These are phyloP conservation scores for Baudoinia panamericana DNA, from an alignment of 495 filamentous ascomycete genomes.

Conservation along the genomic window DNA sequence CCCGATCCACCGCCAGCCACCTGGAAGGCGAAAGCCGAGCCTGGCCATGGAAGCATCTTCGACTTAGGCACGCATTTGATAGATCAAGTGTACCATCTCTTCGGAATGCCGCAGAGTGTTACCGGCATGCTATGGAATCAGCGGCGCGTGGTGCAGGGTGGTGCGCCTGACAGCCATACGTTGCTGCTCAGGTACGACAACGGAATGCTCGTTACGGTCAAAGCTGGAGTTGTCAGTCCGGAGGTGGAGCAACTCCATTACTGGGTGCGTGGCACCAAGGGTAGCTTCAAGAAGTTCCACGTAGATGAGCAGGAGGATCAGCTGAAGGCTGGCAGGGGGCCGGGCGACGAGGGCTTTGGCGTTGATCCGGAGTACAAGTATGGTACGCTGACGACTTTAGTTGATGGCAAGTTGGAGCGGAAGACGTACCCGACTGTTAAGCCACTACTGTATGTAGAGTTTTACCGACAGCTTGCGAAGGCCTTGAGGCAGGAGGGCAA, in stretches of 20 bases:
- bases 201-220: slow-evolving; percentile 48
- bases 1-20: slow-evolving; percentile 36
- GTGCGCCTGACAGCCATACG: slow-evolving; percentile 57
- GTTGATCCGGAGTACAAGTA: slow-evolving; percentile 45
- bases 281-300: slow-evolving; percentile 67
- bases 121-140: slow-evolving; percentile 58
- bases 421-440: slow-evolving; percentile 45
- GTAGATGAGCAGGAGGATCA: slow-evolving; percentile 76
- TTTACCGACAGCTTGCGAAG: slow-evolving; percentile 57
- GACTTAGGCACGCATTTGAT: slow-evolving; percentile 78
- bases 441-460: slow-evolving; percentile 50
- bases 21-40: slow-evolving; percentile 51
- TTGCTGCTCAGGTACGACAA: slow-evolving; percentile 53
- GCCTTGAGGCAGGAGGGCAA: slow-evolving; percentile 47
- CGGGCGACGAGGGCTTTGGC: slow-evolving; percentile 53
- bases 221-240: slow-evolving; percentile 55
- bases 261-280: slow-evolving; percentile 70
- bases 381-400: slow-evolving; percentile 35
- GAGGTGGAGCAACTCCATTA: slow-evolving; percentile 62
- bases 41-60: slow-evolving; percentile 61
- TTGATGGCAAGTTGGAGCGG: slow-evolving; percentile 27
- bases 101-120: slow-evolving; percentile 59
- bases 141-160: slow-evolving; percentile 36
- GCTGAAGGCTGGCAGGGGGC: slow-evolving; percentile 53
- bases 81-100: slow-evolving; percentile 66